Conservation (phyloP, 768 basidiomycete species). For the Mycena olivaceomarginata region DNA sequence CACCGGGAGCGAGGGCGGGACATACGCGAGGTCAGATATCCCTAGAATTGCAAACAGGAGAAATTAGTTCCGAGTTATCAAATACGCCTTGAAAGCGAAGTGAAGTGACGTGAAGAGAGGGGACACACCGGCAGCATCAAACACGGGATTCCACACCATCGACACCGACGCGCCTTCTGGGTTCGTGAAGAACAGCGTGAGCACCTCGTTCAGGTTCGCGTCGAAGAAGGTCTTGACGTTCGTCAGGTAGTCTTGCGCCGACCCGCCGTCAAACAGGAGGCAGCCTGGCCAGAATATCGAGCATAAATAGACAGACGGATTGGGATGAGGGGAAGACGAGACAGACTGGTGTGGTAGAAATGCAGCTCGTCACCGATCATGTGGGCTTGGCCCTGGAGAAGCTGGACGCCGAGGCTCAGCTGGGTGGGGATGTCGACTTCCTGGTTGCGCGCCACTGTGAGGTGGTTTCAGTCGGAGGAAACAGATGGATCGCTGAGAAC, state of each 20-base stretch:
- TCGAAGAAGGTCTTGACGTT: slow-evolving; percentile 74
- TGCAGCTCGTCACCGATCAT: slow-evolving; percentile 66
- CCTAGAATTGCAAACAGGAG: slow-evolving; percentile 48
- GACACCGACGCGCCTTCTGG: slow-evolving; percentile 71
- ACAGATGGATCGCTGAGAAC: neutral
- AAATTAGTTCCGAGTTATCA: too few species aligned
- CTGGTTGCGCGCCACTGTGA: slow-evolving; percentile 63
- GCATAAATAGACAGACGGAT: slow-evolving; percentile 23
- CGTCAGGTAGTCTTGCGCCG: too few species aligned
- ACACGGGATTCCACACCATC: slow-evolving; percentile 70
- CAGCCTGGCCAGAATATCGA: too few species aligned
- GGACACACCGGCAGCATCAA: slow-evolving; percentile 66
- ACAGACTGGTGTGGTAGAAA: slow-evolving; percentile 81
- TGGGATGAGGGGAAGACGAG: neutral
- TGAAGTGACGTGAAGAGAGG: neutral
- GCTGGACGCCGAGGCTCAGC: slow-evolving; percentile 54
- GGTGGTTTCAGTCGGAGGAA: neutral
- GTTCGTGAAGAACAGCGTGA: slow-evolving; percentile 82
- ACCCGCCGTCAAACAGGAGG: too few species aligned
- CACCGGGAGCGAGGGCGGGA: slow-evolving; percentile 65
- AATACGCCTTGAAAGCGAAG: too few species aligned
- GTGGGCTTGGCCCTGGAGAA: slow-evolving; percentile 60
- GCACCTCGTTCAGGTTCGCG: slow-evolving; percentile 78
- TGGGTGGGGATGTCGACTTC: slow-evolving; percentile 57
- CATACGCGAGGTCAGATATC: slow-evolving; percentile 66